phyloP scores from a whole-genome alignment of 2,329 filamentous ascomycete species.

The Parastagonospora avenae region DNA sequence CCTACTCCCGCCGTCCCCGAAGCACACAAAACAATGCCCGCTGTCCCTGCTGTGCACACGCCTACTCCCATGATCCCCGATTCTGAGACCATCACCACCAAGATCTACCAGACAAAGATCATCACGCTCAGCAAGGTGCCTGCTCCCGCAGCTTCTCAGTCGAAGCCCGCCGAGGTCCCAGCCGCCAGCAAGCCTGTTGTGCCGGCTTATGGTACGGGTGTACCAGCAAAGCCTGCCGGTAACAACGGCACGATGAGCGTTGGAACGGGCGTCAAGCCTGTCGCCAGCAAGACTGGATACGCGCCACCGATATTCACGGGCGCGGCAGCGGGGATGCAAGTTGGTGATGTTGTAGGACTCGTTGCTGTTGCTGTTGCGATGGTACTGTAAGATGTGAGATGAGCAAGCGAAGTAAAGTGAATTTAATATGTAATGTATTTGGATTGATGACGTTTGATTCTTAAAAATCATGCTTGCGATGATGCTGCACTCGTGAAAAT shows the following conservation, averaged over 20 bases:
- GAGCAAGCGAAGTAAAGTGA: too few relatives aligned
- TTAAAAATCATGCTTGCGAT: too few relatives aligned
- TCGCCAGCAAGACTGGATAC: slow-evolving; percentile 20
- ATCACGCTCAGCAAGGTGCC: slow-evolving; percentile 25
- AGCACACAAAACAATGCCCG: too few relatives aligned
- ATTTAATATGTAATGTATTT: too few relatives aligned
- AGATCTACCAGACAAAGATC: slow-evolving; percentile 19
- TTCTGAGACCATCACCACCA: slow-evolving; percentile 4
- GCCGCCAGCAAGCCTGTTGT: background rate
- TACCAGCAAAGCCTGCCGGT: background rate
- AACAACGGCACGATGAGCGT: slow-evolving; percentile 1
- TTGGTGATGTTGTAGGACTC: slow-evolving; percentile 18
- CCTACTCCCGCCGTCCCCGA: slow-evolving; percentile 4
- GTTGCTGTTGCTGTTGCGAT: slow-evolving; percentile 16
- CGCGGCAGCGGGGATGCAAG: slow-evolving; percentile 21
- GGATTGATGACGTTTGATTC: too few relatives aligned
- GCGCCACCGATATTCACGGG: slow-evolving; percentile 26
- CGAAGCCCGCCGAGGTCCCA: background rate
- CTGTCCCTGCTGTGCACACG: slow-evolving; percentile 3
- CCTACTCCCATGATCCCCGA: background rate
- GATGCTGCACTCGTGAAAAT: too few relatives aligned
- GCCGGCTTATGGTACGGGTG: background rate
- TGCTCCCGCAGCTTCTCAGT: slow-evolving; percentile 8
- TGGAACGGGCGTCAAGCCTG: slow-evolving; percentile 2
- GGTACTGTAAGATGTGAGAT: slow-evolving; percentile 16